Base-by-base conservation (phyloP, 371 early-diverging fungal genomes). In the Batrachochytrium dendrobatidis region DNA sequence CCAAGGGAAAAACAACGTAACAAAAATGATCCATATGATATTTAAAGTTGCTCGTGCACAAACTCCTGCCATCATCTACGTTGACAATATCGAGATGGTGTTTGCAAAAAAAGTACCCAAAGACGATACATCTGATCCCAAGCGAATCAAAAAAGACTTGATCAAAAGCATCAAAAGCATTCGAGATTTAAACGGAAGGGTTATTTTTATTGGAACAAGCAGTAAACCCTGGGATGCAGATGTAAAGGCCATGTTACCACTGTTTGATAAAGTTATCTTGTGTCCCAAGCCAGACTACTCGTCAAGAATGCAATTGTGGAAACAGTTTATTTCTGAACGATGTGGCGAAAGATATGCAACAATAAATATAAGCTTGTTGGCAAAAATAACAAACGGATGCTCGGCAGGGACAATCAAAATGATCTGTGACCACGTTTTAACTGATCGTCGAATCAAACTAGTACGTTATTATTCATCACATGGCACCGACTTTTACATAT, bases 21-120 rank as follows among this genome's bases (percentile, higher is more conserved):
- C 76, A 33, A 73, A 71, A 34, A 76, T 82, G 79, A 44, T 82
- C 44, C 80, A 82, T 73, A 80, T 80, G 76, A 79, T 76, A 1
- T 82, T 82, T 69, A 82, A 82, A 56, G 81, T 82, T 10, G 82
- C 82, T 25, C 67, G 70, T 61, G 73, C 73, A 20, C 62, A 74
- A 31, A 62, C 72, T 5, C 82, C 82, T 1, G 59, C 82, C 25
- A 66, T 82, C 54, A 69, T 82, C 43, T 73, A 70, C 66, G 71
- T 82, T 44, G 79, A 82, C 63, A 70, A 71, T 45, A 65, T 70
- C 20, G 82, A 82, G 56, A 75, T 75, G 73, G 61, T 82, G 17
- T 82, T 80, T 48, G 77, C 77, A 31, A 82, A 82, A 59, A 80
- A 80, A 52, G 72, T 80, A 12, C 80, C 82, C 2, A 82, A 82